These are phyloP conservation scores for Penicillium dipodomyicola DNA, from an alignment of 495 filamentous ascomycete species.

Conservation along the genomic window DNA sequence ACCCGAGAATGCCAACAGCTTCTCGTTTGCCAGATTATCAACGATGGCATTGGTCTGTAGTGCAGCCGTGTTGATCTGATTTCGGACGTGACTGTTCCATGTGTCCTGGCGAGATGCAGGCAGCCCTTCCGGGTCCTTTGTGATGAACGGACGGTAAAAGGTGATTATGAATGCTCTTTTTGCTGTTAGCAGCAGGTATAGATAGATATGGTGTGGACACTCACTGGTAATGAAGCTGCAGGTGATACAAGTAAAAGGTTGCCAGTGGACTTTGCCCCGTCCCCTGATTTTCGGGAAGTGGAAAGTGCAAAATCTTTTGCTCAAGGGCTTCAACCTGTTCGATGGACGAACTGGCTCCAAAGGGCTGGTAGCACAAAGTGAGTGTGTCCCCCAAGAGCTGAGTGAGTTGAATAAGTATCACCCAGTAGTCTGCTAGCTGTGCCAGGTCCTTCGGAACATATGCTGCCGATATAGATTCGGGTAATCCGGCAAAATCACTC, in stretches of 20 bases:
- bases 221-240: slow-evolving; percentile 39
- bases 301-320: slow-evolving; percentile 15
- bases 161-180: slow-evolving; percentile 29
- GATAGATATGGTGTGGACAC: not conserved
- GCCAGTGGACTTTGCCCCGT: slow-evolving; percentile 12
- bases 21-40: slow-evolving; percentile 5
- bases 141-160: slow-evolving; percentile 30
- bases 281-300: slow-evolving; percentile 23
- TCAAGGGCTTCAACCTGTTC: slow-evolving; percentile 29
- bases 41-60: slow-evolving; percentile 9
- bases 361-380: slow-evolving; percentile 22
- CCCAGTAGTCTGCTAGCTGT: slow-evolving; percentile 29
- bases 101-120: slow-evolving; percentile 18
- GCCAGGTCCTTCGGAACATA: slow-evolving; percentile 26
- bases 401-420: slow-evolving; percentile 30
- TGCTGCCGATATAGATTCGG: not conserved
- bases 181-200: not conserved
- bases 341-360: slow-evolving; percentile 12
- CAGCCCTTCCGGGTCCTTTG: slow-evolving; percentile 17
- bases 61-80: slow-evolving; percentile 4
- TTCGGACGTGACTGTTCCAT: slow-evolving; percentile 5
- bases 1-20: slow-evolving; percentile 10
- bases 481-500: slow-evolving; percentile 23
- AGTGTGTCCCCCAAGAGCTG: slow-evolving; percentile 25
- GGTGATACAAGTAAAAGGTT: slow-evolving; percentile 29